Conservation (phyloP, 306 rosid genomes). For the Sophora flavescens region DNA sequence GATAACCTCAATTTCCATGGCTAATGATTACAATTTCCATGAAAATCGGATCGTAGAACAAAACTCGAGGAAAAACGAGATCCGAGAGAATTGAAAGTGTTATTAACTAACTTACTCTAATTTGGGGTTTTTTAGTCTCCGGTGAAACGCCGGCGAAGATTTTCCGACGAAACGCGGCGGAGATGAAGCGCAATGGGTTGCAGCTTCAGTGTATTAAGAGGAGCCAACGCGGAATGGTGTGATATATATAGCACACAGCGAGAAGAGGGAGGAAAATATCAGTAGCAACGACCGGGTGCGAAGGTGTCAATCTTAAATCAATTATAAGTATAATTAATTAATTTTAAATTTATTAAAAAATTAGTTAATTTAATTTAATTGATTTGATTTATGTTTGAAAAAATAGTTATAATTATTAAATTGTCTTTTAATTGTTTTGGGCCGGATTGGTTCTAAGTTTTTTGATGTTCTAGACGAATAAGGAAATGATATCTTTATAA, state of each 20-base stretch:
- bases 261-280: slow-evolving; percentile 38
- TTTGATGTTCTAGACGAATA: too few relatives aligned
- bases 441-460: too few relatives aligned
- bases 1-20: neutral
- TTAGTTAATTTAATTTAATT: too few relatives aligned
- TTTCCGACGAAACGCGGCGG: slow-evolving; percentile 20
- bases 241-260: slow-evolving; percentile 38
- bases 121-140: neutral
- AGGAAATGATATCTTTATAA: too few relatives aligned
- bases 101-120: neutral
- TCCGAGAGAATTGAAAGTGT: slow-evolving; percentile 38
- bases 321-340: too few relatives aligned
- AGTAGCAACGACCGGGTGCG: slow-evolving; percentile 40
- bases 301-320: slow-evolving; percentile 27
- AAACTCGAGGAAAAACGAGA: slow-evolving; percentile 21
- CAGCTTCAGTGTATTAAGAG: slow-evolving; percentile 33
- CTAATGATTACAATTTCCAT: slow-evolving; percentile 42
- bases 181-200: slow-evolving; percentile 42
- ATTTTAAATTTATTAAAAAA: too few relatives aligned
- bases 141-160: slow-evolving; percentile 2
- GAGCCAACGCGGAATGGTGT: neutral
- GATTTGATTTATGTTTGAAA: too few relatives aligned
- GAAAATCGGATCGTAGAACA: slow-evolving; percentile 47
- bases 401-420: too few relatives aligned
- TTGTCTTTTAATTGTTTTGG: too few relatives aligned